phyloP scores from a whole-genome alignment of 2,329 filamentous ascomycete genomes.

The Exserohilum turcica region DNA sequence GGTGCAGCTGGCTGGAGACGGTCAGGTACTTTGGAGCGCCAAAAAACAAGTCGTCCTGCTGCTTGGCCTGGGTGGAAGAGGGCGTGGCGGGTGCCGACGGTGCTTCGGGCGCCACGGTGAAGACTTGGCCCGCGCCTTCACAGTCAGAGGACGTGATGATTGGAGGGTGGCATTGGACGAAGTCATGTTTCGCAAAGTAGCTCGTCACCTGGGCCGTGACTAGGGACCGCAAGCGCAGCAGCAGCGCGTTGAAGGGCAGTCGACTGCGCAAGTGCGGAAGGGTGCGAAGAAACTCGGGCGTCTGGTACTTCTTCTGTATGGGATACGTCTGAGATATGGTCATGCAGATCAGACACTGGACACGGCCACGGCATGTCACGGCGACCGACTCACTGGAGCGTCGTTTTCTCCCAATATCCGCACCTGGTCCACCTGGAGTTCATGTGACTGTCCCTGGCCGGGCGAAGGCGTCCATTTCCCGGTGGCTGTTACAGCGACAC shows the following conservation, averaged over 20 bases:
- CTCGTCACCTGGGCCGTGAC: constrained; percentile 72
- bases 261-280: constrained; percentile 86
- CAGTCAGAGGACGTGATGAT: constrained; percentile 97
- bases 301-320: constrained; percentile 95
- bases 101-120: constrained; percentile 62
- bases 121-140: constrained; percentile 94
- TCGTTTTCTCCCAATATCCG: constrained; percentile 77
- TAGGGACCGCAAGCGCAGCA: constrained; percentile 83
- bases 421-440: constrained; percentile 75
- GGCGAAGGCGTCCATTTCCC: constrained; percentile 78
- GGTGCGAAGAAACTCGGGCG: constrained; percentile 82
- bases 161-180: constrained; percentile 86
- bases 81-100: constrained; percentile 21
- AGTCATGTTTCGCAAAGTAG: constrained; percentile 74
- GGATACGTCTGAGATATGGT: constrained; percentile 72
- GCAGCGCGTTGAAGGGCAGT: constrained; percentile 76
- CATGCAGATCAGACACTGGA: constrained; percentile 24
- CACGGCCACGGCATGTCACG: constrained; percentile 1
- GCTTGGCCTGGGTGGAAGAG: constrained; percentile 32
- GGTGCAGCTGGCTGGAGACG: constrained; percentile 90
- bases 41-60: constrained; percentile 68
- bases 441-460: constrained; percentile 73
- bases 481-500: constrained; percentile 75
- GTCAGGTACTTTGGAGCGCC: constrained; percentile 89
- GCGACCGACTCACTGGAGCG: constrained; percentile 67